Evolutionary conservation across 331 rosid species (phyloP).

Genomic region (Arachis monticola): DNA sequence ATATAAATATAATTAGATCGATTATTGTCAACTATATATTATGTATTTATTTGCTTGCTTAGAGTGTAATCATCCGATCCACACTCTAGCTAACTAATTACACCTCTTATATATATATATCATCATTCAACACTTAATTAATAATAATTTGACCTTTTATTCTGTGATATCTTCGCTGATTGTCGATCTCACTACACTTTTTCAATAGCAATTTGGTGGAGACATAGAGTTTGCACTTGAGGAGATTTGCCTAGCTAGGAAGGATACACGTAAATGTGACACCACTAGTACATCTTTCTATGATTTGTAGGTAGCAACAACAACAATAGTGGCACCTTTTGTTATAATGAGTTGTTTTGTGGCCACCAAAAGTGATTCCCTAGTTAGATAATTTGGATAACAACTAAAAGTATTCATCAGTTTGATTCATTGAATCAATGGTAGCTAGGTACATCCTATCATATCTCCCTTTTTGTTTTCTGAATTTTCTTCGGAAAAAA

Average conservation of each 20-base stretch:
- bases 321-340: not conserved
- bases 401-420: not conserved
- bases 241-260: not conserved
- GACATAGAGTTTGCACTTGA: not conserved
- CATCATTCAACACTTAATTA: not conserved
- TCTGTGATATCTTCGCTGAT: constrained; percentile 4
- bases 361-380: not conserved
- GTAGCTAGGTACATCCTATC: not conserved
- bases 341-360: not conserved
- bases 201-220: not conserved
- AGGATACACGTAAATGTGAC: not conserved
- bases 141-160: not conserved
- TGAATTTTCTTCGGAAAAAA: not conserved
- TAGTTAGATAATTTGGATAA: not conserved
- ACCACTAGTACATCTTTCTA: not conserved
- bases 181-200: not conserved
- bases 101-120: not conserved
- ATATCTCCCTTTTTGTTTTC: not conserved
- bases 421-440: constrained; percentile 29
- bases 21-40: too few relatives aligned
- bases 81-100: not conserved
- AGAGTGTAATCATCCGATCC: not conserved
- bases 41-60: not conserved
- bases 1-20: too few relatives aligned
- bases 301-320: not conserved